Base-by-base conservation (phyloP, 1,139 yeast genomes). In the Yamadazyma blattariae region DNA sequence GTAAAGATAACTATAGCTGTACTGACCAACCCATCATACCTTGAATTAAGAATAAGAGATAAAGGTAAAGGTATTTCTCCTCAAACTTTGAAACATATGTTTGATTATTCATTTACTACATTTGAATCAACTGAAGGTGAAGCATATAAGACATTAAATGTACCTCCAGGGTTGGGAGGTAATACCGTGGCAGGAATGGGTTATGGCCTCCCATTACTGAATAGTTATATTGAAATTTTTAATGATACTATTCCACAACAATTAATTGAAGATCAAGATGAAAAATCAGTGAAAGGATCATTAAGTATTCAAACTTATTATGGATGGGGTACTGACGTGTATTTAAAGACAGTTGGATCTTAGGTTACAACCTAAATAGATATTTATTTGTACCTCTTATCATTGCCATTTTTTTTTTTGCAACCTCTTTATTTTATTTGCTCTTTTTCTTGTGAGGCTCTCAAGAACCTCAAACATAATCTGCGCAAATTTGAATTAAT, bases 131-230 rank as follows among this genome's bases (percentile, higher is more conserved):
- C 62, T n/a, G 79, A 74, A 45, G 84, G 83, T 3, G 80, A 75
- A 17, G 64, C 73, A 27, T 70, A 67, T 53, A 75, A 74, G 53
- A 71, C 85, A 0, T 59, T 79, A 37, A 84, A 84, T 49, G 75
- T 77, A 14, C 80, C 86, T 14, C 94, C 94, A 0, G 94, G 89
- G 0, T 58, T 52, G 25, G 85, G 82, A 1, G 82, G 83, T 0
- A 78, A 82, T 49, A 74, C 79, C 6, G 87, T 89, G 23, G 96
- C 97, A 0, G 98, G 98, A 0, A 83, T 92, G 86, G 98, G 98
- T 0, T 90, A 88, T 54, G 98, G 98, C 0, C 61, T 90, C 35
- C 97, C 97, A 1, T 64, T 90, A 41, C 86, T 92, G 62, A 76
- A 77, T 51, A 65, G 64, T 42, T 70, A 70, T 46, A 59, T 67